Percentiles rank a stretch among this genome's conserved stretches.
phyloP scores from a whole-genome alignment of 140 eudicot genomes.

The Anethum foeniculum region DNA sequence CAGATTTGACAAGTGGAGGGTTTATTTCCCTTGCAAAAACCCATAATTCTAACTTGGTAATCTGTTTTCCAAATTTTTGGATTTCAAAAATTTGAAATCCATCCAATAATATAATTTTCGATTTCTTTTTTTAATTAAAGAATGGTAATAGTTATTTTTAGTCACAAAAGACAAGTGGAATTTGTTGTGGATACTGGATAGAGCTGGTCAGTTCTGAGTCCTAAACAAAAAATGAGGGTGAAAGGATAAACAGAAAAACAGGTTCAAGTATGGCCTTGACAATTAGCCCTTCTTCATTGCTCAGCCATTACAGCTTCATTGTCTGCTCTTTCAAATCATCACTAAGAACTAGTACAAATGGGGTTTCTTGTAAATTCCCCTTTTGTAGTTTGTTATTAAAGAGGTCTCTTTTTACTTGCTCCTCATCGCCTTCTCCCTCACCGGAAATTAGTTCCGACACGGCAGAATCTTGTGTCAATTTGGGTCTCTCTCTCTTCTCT shows the following conservation, averaged over 20 bases:
- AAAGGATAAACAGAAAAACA: not conserved
- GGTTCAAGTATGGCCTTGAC: conserved; percentile 24
- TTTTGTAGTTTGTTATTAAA: conserved; percentile 17
- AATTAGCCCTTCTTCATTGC: conserved; percentile 18
- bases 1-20: too few relatives aligned
- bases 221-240: not conserved
- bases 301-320: conserved; percentile 14
- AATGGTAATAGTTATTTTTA: too few relatives aligned
- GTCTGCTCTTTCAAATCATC: conserved; percentile 7
- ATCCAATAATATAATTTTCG: too few relatives aligned
- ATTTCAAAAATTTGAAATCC: too few relatives aligned
- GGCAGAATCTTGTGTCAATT: conserved; percentile 76
- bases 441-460: conserved; percentile 47
- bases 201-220: not conserved
- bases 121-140: too few relatives aligned
- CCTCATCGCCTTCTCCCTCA: conserved; percentile 27
- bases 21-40: too few relatives aligned
- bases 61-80: too few relatives aligned
- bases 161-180: too few relatives aligned
- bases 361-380: conserved; percentile 18
- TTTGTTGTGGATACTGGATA: too few relatives aligned
- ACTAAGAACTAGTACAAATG: not conserved
- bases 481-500: conserved; percentile 78
- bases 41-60: too few relatives aligned
- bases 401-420: conserved; percentile 32